Conservation (phyloP, 129 eudicot genomes). For the Saposhnikovia divaricata region DNA sequence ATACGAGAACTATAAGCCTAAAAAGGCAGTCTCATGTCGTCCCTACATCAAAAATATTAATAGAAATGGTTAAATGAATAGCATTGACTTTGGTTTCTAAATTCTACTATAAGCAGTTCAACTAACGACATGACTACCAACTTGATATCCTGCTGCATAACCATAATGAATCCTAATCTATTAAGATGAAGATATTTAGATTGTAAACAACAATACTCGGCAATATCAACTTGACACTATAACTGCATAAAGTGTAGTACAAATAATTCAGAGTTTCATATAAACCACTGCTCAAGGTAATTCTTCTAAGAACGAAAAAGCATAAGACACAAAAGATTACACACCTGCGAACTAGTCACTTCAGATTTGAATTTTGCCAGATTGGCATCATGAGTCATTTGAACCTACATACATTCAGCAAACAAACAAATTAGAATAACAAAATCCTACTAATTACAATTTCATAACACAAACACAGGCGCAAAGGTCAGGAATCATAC, state of each 20-base stretch:
- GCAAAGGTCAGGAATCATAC: constrained; percentile 24
- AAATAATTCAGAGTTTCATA: neutral
- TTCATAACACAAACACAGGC: neutral
- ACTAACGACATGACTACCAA: neutral
- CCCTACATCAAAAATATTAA: neutral
- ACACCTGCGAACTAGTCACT: constrained; percentile 93
- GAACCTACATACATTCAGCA: constrained; percentile 37
- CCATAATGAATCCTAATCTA: neutral
- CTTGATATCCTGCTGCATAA: neutral
- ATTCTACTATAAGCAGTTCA: neutral
- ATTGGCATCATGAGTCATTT: constrained; percentile 87
- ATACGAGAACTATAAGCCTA: neutral
- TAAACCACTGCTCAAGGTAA: neutral
- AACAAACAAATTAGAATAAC: neutral
- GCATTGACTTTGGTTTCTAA: neutral
- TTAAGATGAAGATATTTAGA: neutral
- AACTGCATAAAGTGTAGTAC: neutral
- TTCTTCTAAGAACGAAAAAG: neutral
- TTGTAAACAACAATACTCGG: neutral
- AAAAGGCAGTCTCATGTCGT: neutral
- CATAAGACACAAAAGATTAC: neutral
- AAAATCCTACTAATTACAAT: neutral
- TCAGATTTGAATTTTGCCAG: constrained; percentile 76
- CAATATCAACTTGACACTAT: neutral
- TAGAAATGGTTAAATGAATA: neutral